Evolutionary conservation across 768 basidiomycete genomes (phyloP).

Genomic region (Antrodiella citrinella): DNA sequence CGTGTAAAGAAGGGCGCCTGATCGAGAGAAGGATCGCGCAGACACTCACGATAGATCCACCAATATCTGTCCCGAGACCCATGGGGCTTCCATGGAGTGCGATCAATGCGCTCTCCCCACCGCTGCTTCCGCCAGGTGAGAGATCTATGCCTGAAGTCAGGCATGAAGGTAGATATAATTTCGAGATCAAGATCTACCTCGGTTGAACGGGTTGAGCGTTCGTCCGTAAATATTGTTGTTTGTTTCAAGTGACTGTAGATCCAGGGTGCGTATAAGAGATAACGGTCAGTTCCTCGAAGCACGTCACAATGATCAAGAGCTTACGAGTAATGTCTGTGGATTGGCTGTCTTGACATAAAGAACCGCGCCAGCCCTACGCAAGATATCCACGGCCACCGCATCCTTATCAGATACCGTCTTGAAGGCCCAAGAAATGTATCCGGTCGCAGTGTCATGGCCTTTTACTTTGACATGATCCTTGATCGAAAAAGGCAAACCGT

Average conservation of each 20-base stretch:
- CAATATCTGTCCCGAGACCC: slow-evolving; percentile 82
- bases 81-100: slow-evolving; percentile 72
- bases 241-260: slow-evolving; percentile 38
- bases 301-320: slow-evolving; percentile 11
- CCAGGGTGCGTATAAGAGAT: slow-evolving; percentile 8
- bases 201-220: slow-evolving; percentile 40
- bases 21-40: neutral
- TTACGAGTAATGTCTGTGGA: slow-evolving; percentile 59
- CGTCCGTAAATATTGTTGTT: slow-evolving; percentile 42
- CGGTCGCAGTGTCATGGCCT: slow-evolving; percentile 62
- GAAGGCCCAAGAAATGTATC: slow-evolving; percentile 65
- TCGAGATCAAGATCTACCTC: slow-evolving; percentile 16
- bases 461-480: slow-evolving; percentile 61
- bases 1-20: slow-evolving; percentile 1
- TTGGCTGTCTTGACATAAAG: slow-evolving; percentile 88
- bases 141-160: slow-evolving; percentile 16
- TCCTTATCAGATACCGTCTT: slow-evolving; percentile 43
- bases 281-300: neutral
- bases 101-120: slow-evolving; percentile 81
- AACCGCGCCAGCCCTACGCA: slow-evolving; percentile 65
- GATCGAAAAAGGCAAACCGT: slow-evolving; percentile 75
- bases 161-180: neutral
- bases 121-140: slow-evolving; percentile 68
- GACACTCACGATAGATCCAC: slow-evolving; percentile 53
- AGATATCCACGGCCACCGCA: slow-evolving; percentile 35